Base-by-base conservation (phyloP, 1,284 basidiomycete genomes). In the Caloboletus firmus region DNA sequence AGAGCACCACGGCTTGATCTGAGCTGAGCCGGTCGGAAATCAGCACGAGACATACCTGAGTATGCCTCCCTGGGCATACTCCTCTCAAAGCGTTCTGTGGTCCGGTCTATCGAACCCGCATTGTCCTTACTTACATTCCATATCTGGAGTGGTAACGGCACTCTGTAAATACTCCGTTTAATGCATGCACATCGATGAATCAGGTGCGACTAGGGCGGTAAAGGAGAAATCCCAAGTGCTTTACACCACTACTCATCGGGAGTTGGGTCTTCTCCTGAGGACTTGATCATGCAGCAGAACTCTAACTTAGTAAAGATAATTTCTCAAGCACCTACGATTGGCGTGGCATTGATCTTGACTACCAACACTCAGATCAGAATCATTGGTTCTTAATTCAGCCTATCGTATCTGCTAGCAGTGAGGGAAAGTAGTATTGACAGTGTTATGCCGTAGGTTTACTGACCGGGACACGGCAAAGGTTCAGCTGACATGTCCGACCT, bases 1-100 rank as follows among this genome's bases (percentile, higher is more conserved):
- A 67, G 55, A 54, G 39, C 44, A 18, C 36, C 53, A 11, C 68
- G 61, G 15, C 55, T 69, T 54, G 70, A 68, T 53, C 54, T 70
- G 30, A 72, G 69, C 45, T 72, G 58, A 61, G 40, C 10, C 31
- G 30, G n/a, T 37, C 18, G 4, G 35, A 3, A 30, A 47, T 35
- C 17, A 15, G 42, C 24, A 36, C 41, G 37, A 36, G 26, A 15
- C 32, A 17, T 28, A 12, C 10, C n/a, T n/a, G n/a, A 20, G 37
- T 43, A 32, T 34, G 17, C 24, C n/a, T 49, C 11, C 11, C 8
- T 35, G 32, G 17, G 35, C 12, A 35, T 22, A 43, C n/a, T 37
- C 37, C 13, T 44, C 39, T 10, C 46, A 10, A 26, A 9, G 20
- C 8, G 28, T 24, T 44, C 8, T 32, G 22, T 26, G 42, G 8